These are phyloP conservation scores for Claviceps sp. DNA, from an alignment of 2,329 filamentous ascomycete species.

Conservation along the genomic window DNA sequence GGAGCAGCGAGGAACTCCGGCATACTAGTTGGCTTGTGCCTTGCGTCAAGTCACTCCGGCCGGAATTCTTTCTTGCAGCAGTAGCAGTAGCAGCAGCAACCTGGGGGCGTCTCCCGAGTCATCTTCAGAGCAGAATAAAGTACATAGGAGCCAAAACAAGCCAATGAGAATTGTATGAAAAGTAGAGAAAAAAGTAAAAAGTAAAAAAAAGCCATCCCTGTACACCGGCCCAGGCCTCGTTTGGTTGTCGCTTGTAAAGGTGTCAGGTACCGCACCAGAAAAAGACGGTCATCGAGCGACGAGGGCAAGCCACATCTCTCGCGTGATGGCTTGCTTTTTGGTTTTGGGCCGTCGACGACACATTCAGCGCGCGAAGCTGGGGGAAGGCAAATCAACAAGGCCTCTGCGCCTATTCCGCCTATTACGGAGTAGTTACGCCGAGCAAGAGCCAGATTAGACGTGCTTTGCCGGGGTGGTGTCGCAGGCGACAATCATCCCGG, in stretches of 20 bases:
- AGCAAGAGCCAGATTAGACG: neutral
- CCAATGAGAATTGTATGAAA: no score
- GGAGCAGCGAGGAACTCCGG: constrained; percentile 2
- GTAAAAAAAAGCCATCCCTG: neutral
- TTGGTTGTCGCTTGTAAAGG: neutral
- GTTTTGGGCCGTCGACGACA: no score
- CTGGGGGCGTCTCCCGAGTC: no score
- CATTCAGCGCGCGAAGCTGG: neutral
- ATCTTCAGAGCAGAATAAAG: neutral
- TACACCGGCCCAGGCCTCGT: neutral
- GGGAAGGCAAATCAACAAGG: neutral
- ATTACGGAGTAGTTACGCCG: neutral
- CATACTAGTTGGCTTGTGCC: neutral
- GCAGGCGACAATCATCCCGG: neutral
- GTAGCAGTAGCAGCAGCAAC: no score
- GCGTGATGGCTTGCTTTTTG: no score
- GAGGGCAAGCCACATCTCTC: no score
- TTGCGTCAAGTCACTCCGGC: neutral
- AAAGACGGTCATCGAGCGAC: neutral
- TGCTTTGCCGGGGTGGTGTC: no score
- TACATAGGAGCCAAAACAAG: no score
- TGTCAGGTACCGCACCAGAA: neutral
- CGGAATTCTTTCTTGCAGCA: neutral
- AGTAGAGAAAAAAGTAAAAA: neutral
- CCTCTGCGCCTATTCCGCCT: neutral